Evolutionary conservation across 2,329 filamentous ascomycete genomes (phyloP).

Genomic region (Nigrospora osmanthi): DNA sequence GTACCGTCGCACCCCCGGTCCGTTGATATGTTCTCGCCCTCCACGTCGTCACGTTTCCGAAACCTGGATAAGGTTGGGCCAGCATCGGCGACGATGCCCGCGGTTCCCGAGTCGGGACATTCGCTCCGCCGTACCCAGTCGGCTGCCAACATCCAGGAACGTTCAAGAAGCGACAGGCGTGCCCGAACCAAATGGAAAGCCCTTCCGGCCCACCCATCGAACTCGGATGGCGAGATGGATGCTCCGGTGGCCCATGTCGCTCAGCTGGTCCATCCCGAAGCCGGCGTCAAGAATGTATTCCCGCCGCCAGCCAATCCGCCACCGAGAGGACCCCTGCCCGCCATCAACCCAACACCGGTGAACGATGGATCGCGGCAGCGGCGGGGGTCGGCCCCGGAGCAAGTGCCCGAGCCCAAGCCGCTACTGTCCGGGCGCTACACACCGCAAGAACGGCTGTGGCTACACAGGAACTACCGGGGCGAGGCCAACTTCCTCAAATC

Average conservation of each 20-base stretch:
- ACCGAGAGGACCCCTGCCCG: constrained; percentile 10
- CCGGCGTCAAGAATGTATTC: constrained; percentile 2
- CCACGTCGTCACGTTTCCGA: no score
- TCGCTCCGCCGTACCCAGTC: constrained; percentile 14
- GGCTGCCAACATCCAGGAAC: constrained; percentile 9
- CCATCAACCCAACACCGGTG: constrained; percentile 3
- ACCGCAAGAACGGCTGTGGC: constrained; percentile 15
- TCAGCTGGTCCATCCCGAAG: constrained; percentile 2
- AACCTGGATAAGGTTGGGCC: neutral
- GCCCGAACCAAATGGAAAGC: constrained; percentile 5
- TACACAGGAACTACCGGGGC: constrained; percentile 18
- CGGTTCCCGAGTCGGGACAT: neutral
- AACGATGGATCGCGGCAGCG: neutral
- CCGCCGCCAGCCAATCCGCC: constrained; percentile 11
- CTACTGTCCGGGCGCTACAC: constrained; percentile 6
- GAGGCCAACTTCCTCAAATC: constrained; percentile 17
- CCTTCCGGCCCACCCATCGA: constrained; percentile 3
- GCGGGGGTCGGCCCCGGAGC: constrained; percentile 2
- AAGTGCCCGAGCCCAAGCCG: constrained; percentile 4
- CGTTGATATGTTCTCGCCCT: no score
- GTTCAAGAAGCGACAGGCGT: neutral
- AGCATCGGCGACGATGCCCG: neutral
- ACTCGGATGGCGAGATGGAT: neutral
- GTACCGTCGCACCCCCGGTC: no score
- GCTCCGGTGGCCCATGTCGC: neutral